Conservation (phyloP, 179 eudicot genomes). For the Gypsophila paniculata region DNA sequence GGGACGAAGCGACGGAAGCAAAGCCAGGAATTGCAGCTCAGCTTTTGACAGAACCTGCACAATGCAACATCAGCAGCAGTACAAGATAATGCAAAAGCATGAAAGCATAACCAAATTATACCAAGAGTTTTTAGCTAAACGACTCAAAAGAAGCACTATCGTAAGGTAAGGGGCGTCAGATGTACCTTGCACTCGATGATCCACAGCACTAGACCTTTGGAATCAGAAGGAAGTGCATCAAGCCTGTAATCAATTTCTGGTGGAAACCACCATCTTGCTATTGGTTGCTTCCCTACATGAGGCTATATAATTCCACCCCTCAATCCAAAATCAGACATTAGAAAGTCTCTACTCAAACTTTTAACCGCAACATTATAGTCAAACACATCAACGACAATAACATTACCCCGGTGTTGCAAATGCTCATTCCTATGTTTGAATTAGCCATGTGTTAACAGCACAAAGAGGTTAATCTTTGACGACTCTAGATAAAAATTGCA, state of each 20-base stretch:
- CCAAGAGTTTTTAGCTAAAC: background rate
- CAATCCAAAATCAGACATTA: background rate
- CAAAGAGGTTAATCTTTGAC: too few species aligned
- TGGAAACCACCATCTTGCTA: slow-evolving; percentile 94
- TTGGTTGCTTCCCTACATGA: slow-evolving; percentile 92
- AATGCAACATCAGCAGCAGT: slow-evolving; percentile 3
- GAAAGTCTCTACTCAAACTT: background rate
- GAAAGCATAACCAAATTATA: background rate
- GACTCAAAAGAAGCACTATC: background rate
- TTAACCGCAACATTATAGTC: background rate
- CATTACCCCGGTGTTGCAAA: background rate
- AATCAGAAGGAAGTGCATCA: slow-evolving; percentile 68
- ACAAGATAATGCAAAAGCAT: background rate
- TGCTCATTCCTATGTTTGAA: background rate
- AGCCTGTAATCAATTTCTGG: slow-evolving; percentile 94
- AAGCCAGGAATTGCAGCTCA: slow-evolving; percentile 75
- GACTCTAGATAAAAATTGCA: too few species aligned
- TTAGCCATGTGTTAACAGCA: too few species aligned
- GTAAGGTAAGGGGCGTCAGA: background rate
- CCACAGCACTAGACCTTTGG: slow-evolving; percentile 82
- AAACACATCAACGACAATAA: background rate
- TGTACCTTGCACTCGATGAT: slow-evolving; percentile 81
- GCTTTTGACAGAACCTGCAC: slow-evolving; percentile 73
- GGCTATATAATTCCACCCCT: slow-evolving; percentile 40
- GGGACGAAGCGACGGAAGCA: slow-evolving; percentile 86